These are phyloP conservation scores for Leccinellum albellum DNA, from an alignment of 768 basidiomycete genomes.

Conservation along the genomic window DNA sequence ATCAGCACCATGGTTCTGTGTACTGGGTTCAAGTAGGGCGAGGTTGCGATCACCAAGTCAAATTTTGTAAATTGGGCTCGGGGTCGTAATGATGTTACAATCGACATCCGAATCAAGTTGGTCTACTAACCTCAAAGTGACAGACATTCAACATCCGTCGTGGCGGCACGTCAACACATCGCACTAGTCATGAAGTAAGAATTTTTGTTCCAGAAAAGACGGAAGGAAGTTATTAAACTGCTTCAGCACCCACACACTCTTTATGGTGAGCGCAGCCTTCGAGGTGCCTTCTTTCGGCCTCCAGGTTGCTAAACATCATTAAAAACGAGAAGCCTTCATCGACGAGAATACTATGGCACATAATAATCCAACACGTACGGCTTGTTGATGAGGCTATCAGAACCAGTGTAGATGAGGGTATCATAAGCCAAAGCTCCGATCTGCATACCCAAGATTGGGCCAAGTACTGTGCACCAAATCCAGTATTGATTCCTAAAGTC, in stretches of 20 bases:
- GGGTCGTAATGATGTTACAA: neutral
- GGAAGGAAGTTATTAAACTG: constrained; percentile 6
- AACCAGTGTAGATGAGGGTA: constrained; percentile 50
- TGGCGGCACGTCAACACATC: neutral
- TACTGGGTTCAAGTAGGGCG: too few species aligned
- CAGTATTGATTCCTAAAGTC: constrained; percentile 30
- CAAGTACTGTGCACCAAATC: constrained; percentile 66
- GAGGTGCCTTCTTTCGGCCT: constrained; percentile 14
- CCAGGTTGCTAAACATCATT: constrained; percentile 9
- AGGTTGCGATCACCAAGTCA: too few species aligned
- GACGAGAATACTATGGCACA: neutral
- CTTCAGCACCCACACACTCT: neutral
- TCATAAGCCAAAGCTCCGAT: constrained; percentile 58
- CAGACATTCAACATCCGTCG: neutral
- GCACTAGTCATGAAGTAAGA: neutral
- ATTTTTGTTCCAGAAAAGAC: neutral
- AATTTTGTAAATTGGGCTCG: too few species aligned
- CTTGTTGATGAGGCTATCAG: constrained; percentile 51
- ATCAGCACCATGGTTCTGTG: too few species aligned
- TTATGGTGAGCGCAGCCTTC: constrained; percentile 3
- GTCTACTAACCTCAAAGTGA: neutral
- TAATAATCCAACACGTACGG: constrained; percentile 35
- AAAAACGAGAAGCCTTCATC: neutral
- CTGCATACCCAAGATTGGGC: constrained; percentile 56
- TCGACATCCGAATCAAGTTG: neutral